These are phyloP conservation scores for Pistacia atlantica DNA, from an alignment of 345 rosid genomes.

Conservation along the genomic window DNA sequence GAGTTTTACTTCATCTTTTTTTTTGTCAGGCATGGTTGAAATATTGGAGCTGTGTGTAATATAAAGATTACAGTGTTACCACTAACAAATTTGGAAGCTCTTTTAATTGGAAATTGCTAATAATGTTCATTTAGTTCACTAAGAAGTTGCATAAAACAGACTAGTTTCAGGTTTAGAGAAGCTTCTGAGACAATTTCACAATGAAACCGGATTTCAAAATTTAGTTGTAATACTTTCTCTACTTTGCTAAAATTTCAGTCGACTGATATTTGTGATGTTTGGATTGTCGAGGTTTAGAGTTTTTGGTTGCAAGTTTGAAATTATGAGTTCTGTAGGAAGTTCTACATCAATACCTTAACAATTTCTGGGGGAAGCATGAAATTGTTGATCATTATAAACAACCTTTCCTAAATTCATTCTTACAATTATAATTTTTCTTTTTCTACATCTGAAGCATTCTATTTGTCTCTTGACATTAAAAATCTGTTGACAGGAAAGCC, in stretches of 20 bases:
- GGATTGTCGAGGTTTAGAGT: not conserved
- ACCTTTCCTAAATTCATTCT: not conserved
- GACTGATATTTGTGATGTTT: not conserved
- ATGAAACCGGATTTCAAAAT: too few relatives aligned
- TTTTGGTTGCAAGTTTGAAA: not conserved
- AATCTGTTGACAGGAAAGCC: constrained; percentile 69
- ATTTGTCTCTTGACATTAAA: constrained; percentile 7
- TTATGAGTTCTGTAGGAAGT: not conserved
- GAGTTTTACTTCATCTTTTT: not conserved
- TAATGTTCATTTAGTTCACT: not conserved
- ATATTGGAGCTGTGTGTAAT: too few relatives aligned
- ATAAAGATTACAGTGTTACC: too few relatives aligned
- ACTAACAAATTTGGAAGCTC: too few relatives aligned
- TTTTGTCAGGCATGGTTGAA: not conserved
- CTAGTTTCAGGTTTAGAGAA: not conserved
- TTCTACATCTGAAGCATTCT: not conserved
- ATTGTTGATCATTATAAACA: not conserved
- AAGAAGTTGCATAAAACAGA: not conserved
- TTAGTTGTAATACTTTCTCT: not conserved
- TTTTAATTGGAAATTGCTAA: too few relatives aligned
- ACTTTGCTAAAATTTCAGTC: not conserved
- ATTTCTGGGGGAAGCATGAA: not conserved
- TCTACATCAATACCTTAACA: not conserved
- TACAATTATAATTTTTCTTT: not conserved
- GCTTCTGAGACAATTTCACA: too few relatives aligned